Percentiles rank a stretch among this genome's conserved stretches.
These are phyloP conservation scores for Pseudogymnoascus sp. DNA, from an alignment of 2,329 filamentous ascomycete species.

Conservation along the genomic window DNA sequence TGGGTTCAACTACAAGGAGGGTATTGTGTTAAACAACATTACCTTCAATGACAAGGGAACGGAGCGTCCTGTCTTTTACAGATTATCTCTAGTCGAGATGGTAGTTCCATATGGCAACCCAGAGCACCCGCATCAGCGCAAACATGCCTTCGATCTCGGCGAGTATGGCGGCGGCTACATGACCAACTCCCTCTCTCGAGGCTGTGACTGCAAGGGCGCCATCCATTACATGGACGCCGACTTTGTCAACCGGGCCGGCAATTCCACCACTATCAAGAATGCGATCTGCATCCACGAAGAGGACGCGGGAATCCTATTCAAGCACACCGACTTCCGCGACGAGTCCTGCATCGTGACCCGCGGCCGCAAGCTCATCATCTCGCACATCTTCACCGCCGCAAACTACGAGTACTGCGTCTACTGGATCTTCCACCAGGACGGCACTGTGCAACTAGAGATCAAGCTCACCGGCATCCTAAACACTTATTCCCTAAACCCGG, in stretches of 20 bases:
- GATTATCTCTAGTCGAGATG: conserved; percentile 50
- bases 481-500: conserved; percentile 49
- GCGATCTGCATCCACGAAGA: conserved; percentile 60
- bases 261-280: conserved; percentile 37
- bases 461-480: conserved; percentile 55
- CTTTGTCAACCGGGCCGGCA: conserved; percentile 24
- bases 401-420: conserved; percentile 61
- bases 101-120: conserved; percentile 52
- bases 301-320: conserved; percentile 58
- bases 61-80: conserved; percentile 44
- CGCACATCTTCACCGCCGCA: conserved; percentile 55
- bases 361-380: conserved; percentile 51
- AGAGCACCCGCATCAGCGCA: conserved; percentile 50
- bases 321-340: conserved; percentile 59
- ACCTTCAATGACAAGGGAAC: conserved; percentile 49
- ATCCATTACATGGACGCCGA: conserved; percentile 50
- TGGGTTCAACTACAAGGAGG: conserved; percentile 42
- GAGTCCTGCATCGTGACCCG: conserved; percentile 49
- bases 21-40: conserved; percentile 46
- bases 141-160: conserved; percentile 60
- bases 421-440: conserved; percentile 52
- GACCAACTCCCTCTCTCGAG: conserved; percentile 55
- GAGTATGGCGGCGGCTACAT: conserved; percentile 53
- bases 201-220: conserved; percentile 57
- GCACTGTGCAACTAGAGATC: conserved; percentile 51